Evolutionary conservation across 1,139 yeast species (phyloP), one percentile per base, ranked within the genome.

Genomic region (Debaryomyces coudertii): DNA sequence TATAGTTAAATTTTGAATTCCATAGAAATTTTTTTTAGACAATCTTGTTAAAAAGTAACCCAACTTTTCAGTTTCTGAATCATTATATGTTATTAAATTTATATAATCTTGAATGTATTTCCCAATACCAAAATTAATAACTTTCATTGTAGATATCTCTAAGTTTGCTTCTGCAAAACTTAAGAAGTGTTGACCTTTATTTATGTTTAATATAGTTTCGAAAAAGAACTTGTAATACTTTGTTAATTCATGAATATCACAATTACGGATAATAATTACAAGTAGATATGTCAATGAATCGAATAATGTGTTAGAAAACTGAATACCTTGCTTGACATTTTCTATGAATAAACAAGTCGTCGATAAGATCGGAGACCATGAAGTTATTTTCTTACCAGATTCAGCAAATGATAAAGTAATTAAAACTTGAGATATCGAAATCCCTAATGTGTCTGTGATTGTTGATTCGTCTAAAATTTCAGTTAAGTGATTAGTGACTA

Each of bases 321-420:
- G 36, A 8, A 42, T 48, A 31, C 14, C n/a, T 4, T 3, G 9
- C 4, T 50, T 28, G 5, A 53, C 34, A 33, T 50, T 56, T 6
- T 45, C 47, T 16, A 54, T 46, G 23, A 65, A 52, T 5, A 23
- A 12, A 14, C 52, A 51, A 8, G 56, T 47, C 3, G 60, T 48
- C 2, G 53, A 43, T 9, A 67, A 40, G 46, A 66, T 31, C 18
- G 57, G 45, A 37, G 50, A 45, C 85, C 85, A 81, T 48, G 71
- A 65, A 2, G 70, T 58, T 6, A 84, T 74, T 55, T 83, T 85
- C 49, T 66, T 76, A 55, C 93, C 93, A 33, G 89, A 82, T 49
- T 85, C 90, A 1, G 87, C 82, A 63, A 84, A 86, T 0, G 76
- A 60, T 42, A 85, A 58, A 0, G 83, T 65, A 0, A 76, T 62